phyloP scores from a whole-genome alignment of 2,329 filamentous ascomycete genomes.

The Celoporthe dispersa region DNA sequence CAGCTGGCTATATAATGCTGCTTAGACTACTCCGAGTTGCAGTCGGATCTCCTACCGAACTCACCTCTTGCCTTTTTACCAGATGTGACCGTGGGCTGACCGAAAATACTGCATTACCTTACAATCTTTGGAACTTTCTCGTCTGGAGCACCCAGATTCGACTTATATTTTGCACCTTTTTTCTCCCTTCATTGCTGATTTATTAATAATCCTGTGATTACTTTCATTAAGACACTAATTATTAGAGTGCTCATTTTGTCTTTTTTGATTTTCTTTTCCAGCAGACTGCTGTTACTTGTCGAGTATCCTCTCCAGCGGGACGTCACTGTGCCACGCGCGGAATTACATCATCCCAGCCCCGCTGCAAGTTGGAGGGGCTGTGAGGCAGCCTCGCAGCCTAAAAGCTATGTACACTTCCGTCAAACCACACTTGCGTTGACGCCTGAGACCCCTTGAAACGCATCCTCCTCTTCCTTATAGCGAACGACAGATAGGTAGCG shows the following conservation, averaged over 20 bases:
- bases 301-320: not conserved
- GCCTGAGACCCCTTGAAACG: conserved; percentile 4
- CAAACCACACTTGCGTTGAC: conserved; percentile 1
- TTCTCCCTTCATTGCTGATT: not conserved
- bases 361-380: conserved; percentile 24
- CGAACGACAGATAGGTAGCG: not conserved
- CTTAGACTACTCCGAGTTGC: conserved; percentile 41
- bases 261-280: not conserved
- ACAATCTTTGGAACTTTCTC: conserved; percentile 54
- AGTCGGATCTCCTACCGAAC: conserved; percentile 74
- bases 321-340: not conserved
- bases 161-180: conserved; percentile 41
- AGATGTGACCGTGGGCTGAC: conserved; percentile 73
- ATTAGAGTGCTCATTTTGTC: not conserved
- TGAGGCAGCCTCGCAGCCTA: conserved; percentile 5
- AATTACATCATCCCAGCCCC: conserved; percentile 27
- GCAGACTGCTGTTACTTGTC: not conserved
- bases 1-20: conserved; percentile 29
- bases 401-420: not conserved
- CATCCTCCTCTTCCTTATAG: not conserved
- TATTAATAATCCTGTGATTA: not conserved
- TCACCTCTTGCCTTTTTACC: conserved; percentile 82
- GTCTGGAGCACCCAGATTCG: conserved; percentile 45
- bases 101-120: conserved; percentile 54
- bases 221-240: conserved; percentile 26